Evolutionary conservation across 352 stramenopile genomes (phyloP).

Genomic region (Nothophytophthora sp.): DNA sequence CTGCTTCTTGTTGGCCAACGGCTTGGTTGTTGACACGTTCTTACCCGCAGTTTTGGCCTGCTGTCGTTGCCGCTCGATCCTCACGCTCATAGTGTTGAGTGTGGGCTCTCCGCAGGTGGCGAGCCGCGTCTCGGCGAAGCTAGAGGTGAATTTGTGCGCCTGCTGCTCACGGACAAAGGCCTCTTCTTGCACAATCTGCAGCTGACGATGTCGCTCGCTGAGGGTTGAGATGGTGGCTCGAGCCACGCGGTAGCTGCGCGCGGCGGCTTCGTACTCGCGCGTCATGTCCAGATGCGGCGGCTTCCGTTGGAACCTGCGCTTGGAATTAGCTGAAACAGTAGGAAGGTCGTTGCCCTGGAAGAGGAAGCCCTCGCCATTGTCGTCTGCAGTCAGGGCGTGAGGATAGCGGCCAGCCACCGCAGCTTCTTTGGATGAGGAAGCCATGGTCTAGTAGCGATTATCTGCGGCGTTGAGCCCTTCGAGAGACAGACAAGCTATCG

Average conservation of each 20-base stretch:
- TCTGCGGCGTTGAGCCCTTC: not conserved
- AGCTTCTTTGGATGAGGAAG: constrained; percentile 13
- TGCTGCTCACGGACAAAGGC: constrained; percentile 38
- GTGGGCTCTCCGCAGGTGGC: constrained; percentile 63
- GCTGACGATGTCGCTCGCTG: constrained; percentile 45
- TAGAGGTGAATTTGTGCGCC: constrained; percentile 41
- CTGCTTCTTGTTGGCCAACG: constrained; percentile 16
- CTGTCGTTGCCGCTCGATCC: constrained; percentile 49
- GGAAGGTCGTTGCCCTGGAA: constrained; percentile 27
- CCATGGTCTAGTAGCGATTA: constrained; percentile 7
- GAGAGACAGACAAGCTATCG: not conserved
- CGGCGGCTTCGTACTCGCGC: constrained; percentile 46
- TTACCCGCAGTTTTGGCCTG: constrained; percentile 17
- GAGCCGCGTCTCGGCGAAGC: constrained; percentile 61
- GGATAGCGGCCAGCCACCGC: constrained; percentile 16
- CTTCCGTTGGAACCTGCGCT: constrained; percentile 50
- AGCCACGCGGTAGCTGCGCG: constrained; percentile 45
- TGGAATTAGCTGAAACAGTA: not conserved
- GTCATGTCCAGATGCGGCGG: constrained; percentile 53
- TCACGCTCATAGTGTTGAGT: constrained; percentile 62
- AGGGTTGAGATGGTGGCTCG: constrained; percentile 48
- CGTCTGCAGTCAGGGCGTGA: constrained; percentile 16
- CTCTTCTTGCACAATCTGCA: constrained; percentile 60
- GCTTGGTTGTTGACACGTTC: constrained; percentile 5
- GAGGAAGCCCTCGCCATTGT: constrained; percentile 50